phyloP scores from a whole-genome alignment of 192 early-diverging fungal species.

The Linnemannia schmuckeri region DNA sequence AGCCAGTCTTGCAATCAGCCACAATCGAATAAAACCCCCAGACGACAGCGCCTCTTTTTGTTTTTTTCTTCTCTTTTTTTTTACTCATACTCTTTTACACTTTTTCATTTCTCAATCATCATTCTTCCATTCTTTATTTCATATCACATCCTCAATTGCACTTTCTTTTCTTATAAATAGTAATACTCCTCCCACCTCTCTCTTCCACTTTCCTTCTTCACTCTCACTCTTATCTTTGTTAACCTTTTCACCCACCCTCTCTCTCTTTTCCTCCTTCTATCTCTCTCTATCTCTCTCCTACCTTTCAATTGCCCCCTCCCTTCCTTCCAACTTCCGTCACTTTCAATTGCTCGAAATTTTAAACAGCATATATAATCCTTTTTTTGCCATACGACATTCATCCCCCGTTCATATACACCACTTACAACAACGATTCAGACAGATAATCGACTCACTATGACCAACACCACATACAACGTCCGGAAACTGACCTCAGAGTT shows the following conservation, averaged over 20 bases:
- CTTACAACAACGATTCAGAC: conserved; percentile 2
- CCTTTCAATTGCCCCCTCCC: neutral
- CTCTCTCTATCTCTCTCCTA: neutral
- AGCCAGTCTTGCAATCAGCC: neutral
- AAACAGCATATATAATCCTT: neutral
- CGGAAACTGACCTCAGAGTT: conserved; percentile 6
- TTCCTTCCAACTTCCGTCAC: neutral
- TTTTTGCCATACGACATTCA: neutral
- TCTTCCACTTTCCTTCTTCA: too few species aligned
- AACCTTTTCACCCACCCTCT: too few species aligned
- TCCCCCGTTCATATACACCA: neutral
- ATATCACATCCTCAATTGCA: too few species aligned
- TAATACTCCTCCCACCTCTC: too few species aligned
- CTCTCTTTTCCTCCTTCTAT: too few species aligned
- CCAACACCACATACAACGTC: neutral
- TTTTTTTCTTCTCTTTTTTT: neutral
- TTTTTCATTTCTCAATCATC: neutral
- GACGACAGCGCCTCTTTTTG: neutral
- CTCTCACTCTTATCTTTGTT: too few species aligned
- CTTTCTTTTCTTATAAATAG: too few species aligned
- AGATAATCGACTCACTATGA: neutral
- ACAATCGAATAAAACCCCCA: neutral
- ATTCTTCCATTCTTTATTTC: neutral
- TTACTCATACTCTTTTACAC: neutral
- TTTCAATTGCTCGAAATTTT: neutral